These are phyloP conservation scores for Saccharomycopsis malanga DNA, from an alignment of 805 yeast genomes.

Conservation along the genomic window DNA sequence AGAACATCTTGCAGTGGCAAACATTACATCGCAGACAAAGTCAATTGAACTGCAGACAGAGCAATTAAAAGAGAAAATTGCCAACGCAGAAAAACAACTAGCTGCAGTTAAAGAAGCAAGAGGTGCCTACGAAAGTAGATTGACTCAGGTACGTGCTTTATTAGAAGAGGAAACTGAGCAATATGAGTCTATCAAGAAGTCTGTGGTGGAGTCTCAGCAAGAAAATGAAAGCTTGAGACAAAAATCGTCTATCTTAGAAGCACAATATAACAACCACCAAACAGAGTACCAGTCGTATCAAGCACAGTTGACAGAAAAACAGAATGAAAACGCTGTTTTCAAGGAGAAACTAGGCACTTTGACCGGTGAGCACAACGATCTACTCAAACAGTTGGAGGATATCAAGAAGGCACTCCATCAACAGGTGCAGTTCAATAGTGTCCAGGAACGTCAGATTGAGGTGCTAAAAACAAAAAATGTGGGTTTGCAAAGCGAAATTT, in stretches of 20 bases:
- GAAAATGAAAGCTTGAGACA: slow-evolving; percentile 67
- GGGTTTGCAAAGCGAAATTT: slow-evolving; percentile 38
- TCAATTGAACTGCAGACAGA: slow-evolving; percentile 73
- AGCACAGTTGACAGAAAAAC: slow-evolving; percentile 55
- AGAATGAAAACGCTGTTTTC: slow-evolving; percentile 54
- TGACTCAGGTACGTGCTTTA: slow-evolving; percentile 55
- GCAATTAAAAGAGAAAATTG: slow-evolving; percentile 59
- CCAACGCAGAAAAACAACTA: slow-evolving; percentile 71
- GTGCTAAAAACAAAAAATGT: slow-evolving; percentile 47
- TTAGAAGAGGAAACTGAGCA: slow-evolving; percentile 76
- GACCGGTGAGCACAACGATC: slow-evolving; percentile 58
- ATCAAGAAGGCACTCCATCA: slow-evolving; percentile 50
- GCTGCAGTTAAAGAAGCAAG: slow-evolving; percentile 60
- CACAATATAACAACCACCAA: slow-evolving; percentile 65
- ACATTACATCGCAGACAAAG: slow-evolving; percentile 75
- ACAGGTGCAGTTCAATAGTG: slow-evolving; percentile 55
- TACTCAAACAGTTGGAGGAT: slow-evolving; percentile 48
- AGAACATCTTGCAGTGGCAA: slow-evolving; percentile 81
- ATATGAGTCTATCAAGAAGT: slow-evolving; percentile 63
- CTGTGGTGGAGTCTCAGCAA: slow-evolving; percentile 48
- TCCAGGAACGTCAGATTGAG: slow-evolving; percentile 63
- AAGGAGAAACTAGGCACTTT: slow-evolving; percentile 62
- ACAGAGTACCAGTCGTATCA: slow-evolving; percentile 53
- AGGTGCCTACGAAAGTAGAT: slow-evolving; percentile 64
- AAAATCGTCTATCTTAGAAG: slow-evolving; percentile 71